These are phyloP conservation scores for Arthrocladium fulminans DNA, from an alignment of 2,329 filamentous ascomycete genomes.

Conservation along the genomic window DNA sequence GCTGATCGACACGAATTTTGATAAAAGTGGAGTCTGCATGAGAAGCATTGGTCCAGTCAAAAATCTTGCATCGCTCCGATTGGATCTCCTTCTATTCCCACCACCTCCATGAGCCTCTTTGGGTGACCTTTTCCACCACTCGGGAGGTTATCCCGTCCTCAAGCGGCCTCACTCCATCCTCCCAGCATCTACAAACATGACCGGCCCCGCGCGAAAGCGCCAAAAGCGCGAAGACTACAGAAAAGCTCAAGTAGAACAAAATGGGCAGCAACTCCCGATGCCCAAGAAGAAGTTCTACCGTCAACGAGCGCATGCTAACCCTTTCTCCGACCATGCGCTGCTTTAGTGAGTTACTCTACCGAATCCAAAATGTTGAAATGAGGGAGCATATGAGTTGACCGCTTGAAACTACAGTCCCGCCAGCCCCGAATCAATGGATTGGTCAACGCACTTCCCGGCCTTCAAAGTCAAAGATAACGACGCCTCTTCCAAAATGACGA, in stretches of 20 bases:
- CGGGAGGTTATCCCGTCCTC: no score
- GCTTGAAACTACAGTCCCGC: slow-evolving; percentile 51
- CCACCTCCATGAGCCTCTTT: no score
- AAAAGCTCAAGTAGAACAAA: slow-evolving; percentile 35
- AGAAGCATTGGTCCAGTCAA: no score
- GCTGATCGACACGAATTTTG: no score
- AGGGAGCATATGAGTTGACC: no score
- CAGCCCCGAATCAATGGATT: slow-evolving; percentile 79
- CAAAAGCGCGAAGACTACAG: slow-evolving; percentile 60
- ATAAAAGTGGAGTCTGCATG: no score
- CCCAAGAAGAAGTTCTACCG: slow-evolving; percentile 95
- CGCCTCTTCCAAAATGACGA: slow-evolving; percentile 39
- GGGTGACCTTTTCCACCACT: no score
- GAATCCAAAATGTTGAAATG: no score
- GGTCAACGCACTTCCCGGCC: slow-evolving; percentile 73
- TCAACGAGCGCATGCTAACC: slow-evolving; percentile 93
- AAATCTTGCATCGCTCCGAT: no score
- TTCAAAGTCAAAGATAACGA: slow-evolving; percentile 44
- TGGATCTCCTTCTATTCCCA: no score
- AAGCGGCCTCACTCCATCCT: no score
- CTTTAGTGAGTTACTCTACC: slow-evolving; percentile 62
- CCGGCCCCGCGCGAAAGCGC: slow-evolving; percentile 45
- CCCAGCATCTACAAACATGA: slow-evolving; percentile 14
- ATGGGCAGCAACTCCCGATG: slow-evolving; percentile 44
- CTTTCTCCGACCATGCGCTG: slow-evolving; percentile 88